Conservation (phyloP, 2,329 filamentous ascomycete genomes). For the Periconia macrospinosa region DNA sequence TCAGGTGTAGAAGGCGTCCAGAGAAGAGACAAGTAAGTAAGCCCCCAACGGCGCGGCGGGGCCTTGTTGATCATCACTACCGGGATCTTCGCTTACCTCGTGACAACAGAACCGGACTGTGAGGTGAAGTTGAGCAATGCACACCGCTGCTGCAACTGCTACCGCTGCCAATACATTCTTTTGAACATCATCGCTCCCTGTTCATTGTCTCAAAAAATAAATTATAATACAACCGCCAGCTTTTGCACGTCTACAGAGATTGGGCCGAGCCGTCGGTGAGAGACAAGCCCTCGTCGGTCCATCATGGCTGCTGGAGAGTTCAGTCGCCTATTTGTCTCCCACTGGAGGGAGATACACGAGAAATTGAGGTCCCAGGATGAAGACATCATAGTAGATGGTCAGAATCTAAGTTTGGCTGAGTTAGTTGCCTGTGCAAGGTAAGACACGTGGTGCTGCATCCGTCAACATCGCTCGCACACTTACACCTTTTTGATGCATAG, state of each 20-base stretch:
- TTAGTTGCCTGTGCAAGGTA: slow-evolving; percentile 19
- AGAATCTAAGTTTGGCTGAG: slow-evolving; percentile 12
- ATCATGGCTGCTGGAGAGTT: slow-evolving; percentile 15
- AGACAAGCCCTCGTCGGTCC: not conserved
- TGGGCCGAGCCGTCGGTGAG: not conserved
- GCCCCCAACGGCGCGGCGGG: not conserved
- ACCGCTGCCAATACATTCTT: not conserved
- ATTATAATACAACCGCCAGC: not conserved
- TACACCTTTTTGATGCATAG: not conserved
- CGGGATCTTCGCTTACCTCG: not conserved
- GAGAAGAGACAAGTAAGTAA: not conserved
- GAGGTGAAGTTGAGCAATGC: not conserved
- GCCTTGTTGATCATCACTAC: not conserved
- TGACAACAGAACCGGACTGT: not conserved
- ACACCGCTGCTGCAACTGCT: not conserved
- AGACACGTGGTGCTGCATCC: slow-evolving; percentile 1
- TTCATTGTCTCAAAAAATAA: not conserved
- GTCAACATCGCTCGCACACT: not conserved
- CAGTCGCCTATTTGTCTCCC: slow-evolving; percentile 14
- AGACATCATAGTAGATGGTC: slow-evolving; percentile 15
- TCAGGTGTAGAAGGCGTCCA: not conserved
- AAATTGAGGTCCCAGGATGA: slow-evolving; percentile 14
- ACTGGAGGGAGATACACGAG: slow-evolving; percentile 17
- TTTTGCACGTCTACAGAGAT: not conserved
- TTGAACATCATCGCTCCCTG: not conserved